Percentiles rank a stretch among this genome's conserved stretches.
Conservation (phyloP, 352 stramenopile species). For the Sclerospora graminicola region DNA sequence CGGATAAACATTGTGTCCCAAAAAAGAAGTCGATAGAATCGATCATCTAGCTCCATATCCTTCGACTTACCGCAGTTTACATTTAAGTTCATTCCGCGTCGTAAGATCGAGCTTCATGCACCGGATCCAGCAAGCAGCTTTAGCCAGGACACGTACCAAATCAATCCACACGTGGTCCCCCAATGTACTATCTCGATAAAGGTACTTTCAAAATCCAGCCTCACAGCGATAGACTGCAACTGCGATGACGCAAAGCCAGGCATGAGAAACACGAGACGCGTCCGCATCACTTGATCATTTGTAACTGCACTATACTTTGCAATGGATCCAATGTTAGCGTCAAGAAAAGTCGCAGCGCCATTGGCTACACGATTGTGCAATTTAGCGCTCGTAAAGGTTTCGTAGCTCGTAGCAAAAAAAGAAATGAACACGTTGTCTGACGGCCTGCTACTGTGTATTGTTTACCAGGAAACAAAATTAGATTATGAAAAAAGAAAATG, state of each 20-base stretch:
- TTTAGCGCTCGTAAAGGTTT: no score
- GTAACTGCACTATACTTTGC: background rate
- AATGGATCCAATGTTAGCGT: background rate
- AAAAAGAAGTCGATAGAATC: no score
- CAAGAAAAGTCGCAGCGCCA: conserved; percentile 5
- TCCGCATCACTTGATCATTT: conserved; percentile 9
- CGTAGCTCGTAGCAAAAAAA: no score
- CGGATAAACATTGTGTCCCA: conserved; percentile 23
- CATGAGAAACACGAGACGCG: conserved; percentile 57
- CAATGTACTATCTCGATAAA: conserved; percentile 68
- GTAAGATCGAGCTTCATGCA: conserved; percentile 67
- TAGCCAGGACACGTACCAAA: conserved; percentile 50
- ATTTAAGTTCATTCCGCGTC: conserved; percentile 58
- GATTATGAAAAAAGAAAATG: no score
- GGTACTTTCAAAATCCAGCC: conserved; percentile 58
- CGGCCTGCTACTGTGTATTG: no score
- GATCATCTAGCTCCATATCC: no score
- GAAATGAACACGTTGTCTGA: no score
- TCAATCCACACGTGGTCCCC: conserved; percentile 73
- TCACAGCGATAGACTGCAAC: conserved; percentile 48
- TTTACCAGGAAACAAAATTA: no score
- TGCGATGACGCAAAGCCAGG: conserved; percentile 74
- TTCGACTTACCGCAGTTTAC: conserved; percentile 49
- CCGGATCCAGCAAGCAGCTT: conserved; percentile 64
- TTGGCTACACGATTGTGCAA: no score